phyloP scores from a whole-genome alignment of 2,329 filamentous ascomycete species.

The Plenodomus lindquistii region DNA sequence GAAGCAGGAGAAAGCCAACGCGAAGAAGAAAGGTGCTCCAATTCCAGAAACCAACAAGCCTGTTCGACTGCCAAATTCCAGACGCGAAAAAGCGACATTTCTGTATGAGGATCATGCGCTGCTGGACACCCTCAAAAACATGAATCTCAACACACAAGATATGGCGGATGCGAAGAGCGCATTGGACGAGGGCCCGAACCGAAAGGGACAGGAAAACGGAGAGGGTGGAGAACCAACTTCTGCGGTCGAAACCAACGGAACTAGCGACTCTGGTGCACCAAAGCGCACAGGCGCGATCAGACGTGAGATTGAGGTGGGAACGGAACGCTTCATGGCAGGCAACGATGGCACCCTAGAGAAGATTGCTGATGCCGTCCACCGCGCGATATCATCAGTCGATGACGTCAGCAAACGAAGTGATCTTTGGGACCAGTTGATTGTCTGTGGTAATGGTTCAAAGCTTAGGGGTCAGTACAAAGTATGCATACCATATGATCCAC shows the following conservation, averaged over 20 bases:
- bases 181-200: conserved; percentile 52
- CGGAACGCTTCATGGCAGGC: conserved; percentile 70
- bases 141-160: conserved; percentile 51
- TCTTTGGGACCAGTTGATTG: conserved; percentile 89
- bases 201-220: conserved; percentile 43
- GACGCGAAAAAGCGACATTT: conserved; percentile 70
- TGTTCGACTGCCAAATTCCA: conserved; percentile 70
- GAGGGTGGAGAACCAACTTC: conserved; percentile 31
- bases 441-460: conserved; percentile 84
- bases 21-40: conserved; percentile 63
- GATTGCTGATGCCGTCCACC: conserved; percentile 82
- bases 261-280: conserved; percentile 14
- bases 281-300: conserved; percentile 42
- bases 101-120: conserved; percentile 70
- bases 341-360: conserved; percentile 75
- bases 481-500: neutral
- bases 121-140: conserved; percentile 58
- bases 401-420: conserved; percentile 82
- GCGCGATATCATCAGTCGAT: conserved; percentile 78
- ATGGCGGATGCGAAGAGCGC: conserved; percentile 57
- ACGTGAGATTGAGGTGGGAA: conserved; percentile 74
- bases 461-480: conserved; percentile 56
- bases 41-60: conserved; percentile 64
- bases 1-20: conserved; percentile 66
- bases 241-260: conserved; percentile 34